phyloP scores from a whole-genome alignment of 2,329 filamentous ascomycete genomes.

The Colletotrichum sp. region DNA sequence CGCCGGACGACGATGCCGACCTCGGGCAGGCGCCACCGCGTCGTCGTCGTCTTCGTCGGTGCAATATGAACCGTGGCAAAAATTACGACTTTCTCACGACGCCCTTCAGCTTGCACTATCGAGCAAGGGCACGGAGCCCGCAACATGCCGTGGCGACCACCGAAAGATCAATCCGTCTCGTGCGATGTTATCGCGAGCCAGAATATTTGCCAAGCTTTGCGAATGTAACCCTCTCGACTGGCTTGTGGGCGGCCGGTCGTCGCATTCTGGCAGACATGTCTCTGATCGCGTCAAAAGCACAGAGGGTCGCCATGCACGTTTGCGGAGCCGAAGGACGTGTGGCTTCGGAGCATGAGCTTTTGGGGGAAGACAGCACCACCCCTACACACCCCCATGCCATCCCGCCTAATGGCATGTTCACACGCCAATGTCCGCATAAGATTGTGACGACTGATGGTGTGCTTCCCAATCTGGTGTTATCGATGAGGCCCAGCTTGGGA shows the following conservation, averaged over 20 bases:
- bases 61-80: background rate
- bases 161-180: background rate
- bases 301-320: background rate
- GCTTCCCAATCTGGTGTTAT: slow-evolving; percentile 3
- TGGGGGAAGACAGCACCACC: background rate
- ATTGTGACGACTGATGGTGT: slow-evolving; percentile 6
- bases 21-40: background rate
- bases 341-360: slow-evolving; percentile 16
- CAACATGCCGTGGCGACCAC: background rate
- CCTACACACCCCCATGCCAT: background rate
- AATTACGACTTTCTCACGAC: background rate
- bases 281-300: slow-evolving; percentile 1
- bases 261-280: background rate
- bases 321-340: slow-evolving; percentile 6
- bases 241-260: background rate
- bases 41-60: background rate
- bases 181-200: background rate
- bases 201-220: slow-evolving; percentile 9
- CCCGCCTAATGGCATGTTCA: background rate
- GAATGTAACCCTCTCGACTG: background rate
- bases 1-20: background rate
- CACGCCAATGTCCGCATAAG: slow-evolving; percentile 1
- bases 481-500: background rate
- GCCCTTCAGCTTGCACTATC: background rate
- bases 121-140: background rate